Conservation (phyloP, 805 yeast genomes). For the Kodamaea leandrae region DNA sequence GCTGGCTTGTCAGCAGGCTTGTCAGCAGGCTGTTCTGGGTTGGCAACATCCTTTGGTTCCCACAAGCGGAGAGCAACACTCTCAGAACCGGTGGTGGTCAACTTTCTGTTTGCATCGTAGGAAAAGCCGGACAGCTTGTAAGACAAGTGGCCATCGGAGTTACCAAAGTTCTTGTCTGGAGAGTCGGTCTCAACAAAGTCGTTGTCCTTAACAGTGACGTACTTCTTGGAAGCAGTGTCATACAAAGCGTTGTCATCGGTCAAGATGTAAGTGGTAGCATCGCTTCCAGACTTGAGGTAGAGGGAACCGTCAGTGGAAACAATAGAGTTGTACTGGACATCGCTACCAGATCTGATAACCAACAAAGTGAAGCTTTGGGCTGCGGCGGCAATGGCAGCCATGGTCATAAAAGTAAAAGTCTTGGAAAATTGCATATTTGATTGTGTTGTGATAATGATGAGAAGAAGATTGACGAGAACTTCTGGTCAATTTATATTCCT, state of each 20-base stretch:
- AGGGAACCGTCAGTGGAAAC: slow-evolving; percentile 12
- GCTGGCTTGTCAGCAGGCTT: background rate
- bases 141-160: slow-evolving; percentile 16
- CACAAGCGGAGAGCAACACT: slow-evolving; percentile 4
- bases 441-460: slow-evolving; percentile 5
- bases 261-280: slow-evolving; percentile 18
- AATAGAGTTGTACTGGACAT: slow-evolving; percentile 11
- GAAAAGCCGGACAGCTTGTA: background rate
- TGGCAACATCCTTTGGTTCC: slow-evolving; percentile 2
- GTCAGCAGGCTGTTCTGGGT: background rate
- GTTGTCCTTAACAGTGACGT: slow-evolving; percentile 13
- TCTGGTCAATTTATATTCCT: background rate
- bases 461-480: background rate
- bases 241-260: slow-evolving; percentile 24
- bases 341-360: slow-evolving; percentile 24
- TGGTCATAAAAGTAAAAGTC: slow-evolving; percentile 19
- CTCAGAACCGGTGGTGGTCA: background rate
- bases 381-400: slow-evolving; percentile 23
- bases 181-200: slow-evolving; percentile 7
- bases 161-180: slow-evolving; percentile 11
- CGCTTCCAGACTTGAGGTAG: slow-evolving; percentile 14
- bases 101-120: background rate
- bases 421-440: slow-evolving; percentile 8
- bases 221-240: slow-evolving; percentile 17
- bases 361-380: slow-evolving; percentile 21